Conservation (phyloP, 2,329 filamentous ascomycete genomes). For the Botrytis squamosa region DNA sequence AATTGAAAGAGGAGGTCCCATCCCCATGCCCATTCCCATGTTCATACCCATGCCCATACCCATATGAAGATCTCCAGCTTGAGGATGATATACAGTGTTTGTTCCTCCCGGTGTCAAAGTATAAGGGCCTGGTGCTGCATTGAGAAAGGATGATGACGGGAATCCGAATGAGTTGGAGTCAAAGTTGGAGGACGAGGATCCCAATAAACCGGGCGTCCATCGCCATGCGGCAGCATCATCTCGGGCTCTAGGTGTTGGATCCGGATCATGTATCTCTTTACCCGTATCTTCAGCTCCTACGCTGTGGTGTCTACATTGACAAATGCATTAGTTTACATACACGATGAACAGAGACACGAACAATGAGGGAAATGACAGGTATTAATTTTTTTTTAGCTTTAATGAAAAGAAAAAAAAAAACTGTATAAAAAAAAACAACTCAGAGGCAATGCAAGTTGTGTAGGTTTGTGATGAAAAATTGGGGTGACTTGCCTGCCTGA, state of each 20-base stretch:
- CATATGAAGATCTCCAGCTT: conserved; percentile 84
- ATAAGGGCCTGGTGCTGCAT: conserved; percentile 80
- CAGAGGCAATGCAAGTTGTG: background rate
- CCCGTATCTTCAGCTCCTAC: conserved; percentile 41
- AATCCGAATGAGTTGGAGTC: conserved; percentile 85
- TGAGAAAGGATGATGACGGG: conserved; percentile 68
- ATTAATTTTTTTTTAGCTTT: background rate
- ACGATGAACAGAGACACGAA: background rate
- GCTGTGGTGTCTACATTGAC: conserved; percentile 32
- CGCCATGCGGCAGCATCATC: conserved; percentile 82
- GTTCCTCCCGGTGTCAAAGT: conserved; percentile 81
- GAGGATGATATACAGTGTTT: conserved; percentile 76
- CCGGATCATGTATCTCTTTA: conserved; percentile 64
- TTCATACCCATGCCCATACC: conserved; percentile 55
- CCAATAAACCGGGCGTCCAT: conserved; percentile 85
- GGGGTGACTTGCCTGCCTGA: conserved; percentile 31
- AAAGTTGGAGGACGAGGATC: conserved; percentile 69
- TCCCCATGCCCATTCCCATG: conserved; percentile 62
- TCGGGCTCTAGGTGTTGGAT: conserved; percentile 76
- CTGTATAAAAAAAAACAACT: too few relatives aligned
- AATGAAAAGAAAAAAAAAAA: background rate
- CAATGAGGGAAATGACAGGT: background rate
- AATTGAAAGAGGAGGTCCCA: conserved; percentile 72
- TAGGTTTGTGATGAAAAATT: background rate
- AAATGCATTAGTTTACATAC: conserved; percentile 1